A percentile compares a stretch with the other conserved stretches of the same genome.
phyloP scores from a whole-genome alignment of 768 basidiomycete species.

The Hericium erinaceus region DNA sequence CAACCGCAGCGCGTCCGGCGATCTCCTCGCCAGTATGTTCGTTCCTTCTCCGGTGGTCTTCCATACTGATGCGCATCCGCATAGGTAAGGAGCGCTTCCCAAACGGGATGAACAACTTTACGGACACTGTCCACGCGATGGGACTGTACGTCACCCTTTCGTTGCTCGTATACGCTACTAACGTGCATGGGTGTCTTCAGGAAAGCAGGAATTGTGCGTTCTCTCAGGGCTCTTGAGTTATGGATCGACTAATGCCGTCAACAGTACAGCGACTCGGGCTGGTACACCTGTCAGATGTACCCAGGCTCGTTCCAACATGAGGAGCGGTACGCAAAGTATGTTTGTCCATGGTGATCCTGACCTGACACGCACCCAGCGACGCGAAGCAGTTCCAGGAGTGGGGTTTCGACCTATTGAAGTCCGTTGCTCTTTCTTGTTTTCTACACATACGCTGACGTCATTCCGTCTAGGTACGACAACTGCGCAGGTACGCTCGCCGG shows the following conservation, averaged over 20 bases:
- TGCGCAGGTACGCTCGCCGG: conserved; percentile 35
- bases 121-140: conserved; percentile 43
- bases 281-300: conserved; percentile 57
- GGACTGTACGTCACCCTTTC: conserved; percentile 35
- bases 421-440: neutral
- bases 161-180: neutral
- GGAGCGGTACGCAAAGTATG: conserved; percentile 28
- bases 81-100: conserved; percentile 44
- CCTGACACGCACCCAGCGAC: conserved; percentile 31
- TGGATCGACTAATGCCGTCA: neutral
- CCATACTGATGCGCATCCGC: neutral
- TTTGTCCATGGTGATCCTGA: neutral
- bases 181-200: conserved; percentile 21
- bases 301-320: conserved; percentile 61
- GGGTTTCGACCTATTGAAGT: conserved; percentile 60
- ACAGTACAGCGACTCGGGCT: conserved; percentile 60
- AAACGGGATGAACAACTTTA: conserved; percentile 48
- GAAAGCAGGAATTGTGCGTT: conserved; percentile 52
- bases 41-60: neutral
- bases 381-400: conserved; percentile 43
- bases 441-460: neutral
- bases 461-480: conserved; percentile 38
- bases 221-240: neutral
- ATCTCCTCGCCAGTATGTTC: conserved; percentile 46
- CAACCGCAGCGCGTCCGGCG: conserved; percentile 37